Evolutionary conservation across 2,329 filamentous ascomycete genomes (phyloP).

Genomic region (Pseudogymnoascus sp.): DNA sequence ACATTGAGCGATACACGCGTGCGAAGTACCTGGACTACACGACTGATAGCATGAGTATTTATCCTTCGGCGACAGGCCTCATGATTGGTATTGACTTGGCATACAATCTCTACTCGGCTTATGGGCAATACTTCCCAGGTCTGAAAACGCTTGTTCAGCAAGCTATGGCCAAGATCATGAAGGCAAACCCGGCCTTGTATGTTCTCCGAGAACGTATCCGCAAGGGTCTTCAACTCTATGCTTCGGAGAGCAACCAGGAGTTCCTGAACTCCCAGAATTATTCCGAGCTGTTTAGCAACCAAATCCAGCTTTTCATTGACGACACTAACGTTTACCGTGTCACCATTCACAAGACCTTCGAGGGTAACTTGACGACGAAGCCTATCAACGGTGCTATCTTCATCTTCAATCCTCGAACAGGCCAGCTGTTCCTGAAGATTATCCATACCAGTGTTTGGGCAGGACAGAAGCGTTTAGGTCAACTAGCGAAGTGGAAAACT

Average conservation of each 20-base stretch:
- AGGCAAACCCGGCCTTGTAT: conserved; percentile 93
- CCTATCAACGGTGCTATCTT: conserved; percentile 99
- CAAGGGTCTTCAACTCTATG: conserved; percentile 95
- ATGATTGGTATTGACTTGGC: conserved; percentile 98
- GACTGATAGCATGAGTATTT: conserved; percentile 96
- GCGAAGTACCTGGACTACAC: conserved; percentile 99
- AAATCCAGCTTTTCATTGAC: conserved; percentile 97
- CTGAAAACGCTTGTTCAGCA: conserved; percentile 92
- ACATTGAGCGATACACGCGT: conserved; percentile 94
- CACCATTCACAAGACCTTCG: conserved; percentile 98
- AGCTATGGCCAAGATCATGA: conserved; percentile 99
- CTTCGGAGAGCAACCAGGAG: conserved; percentile 97
- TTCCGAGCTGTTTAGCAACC: conserved; percentile 97
- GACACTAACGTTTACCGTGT: conserved; percentile 99
- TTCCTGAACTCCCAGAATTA: conserved; percentile 99
- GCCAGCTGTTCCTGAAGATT: conserved; percentile 96
- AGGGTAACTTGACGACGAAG: conserved; percentile 97
- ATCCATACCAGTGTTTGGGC: conserved; percentile 99
- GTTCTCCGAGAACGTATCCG: conserved; percentile 95
- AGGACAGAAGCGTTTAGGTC: conserved; percentile 96
- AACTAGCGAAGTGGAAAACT: conserved; percentile 98
- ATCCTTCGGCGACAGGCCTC: conserved; percentile 88
- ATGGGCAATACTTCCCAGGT: conserved; percentile 97
- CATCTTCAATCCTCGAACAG: conserved; percentile 98
- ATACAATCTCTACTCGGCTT: conserved; percentile 97